Evolutionary conservation across 371 early-diverging fungal species (phyloP).

Genomic region (Lichtheimia ramosa): DNA sequence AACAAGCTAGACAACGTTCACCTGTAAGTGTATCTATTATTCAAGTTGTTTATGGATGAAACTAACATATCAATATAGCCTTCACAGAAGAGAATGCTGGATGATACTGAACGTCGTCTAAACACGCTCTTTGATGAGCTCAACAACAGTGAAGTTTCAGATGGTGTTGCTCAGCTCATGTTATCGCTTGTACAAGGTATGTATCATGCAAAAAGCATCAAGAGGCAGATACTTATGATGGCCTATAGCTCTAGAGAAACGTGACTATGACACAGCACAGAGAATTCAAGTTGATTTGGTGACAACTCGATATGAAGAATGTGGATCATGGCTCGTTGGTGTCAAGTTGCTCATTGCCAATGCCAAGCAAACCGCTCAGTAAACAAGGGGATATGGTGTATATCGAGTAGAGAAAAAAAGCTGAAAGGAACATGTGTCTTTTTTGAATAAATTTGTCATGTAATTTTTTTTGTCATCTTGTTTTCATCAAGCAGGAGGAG

Average conservation of each 20-base stretch:
- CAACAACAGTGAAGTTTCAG: conserved; percentile 67
- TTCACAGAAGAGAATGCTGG: conserved; percentile 66
- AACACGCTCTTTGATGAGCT: conserved; percentile 73
- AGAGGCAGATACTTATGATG: not conserved
- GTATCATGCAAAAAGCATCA: not conserved
- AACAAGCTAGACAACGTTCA: conserved; percentile 49
- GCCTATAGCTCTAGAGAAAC: conserved; percentile 14
- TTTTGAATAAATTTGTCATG: too few species aligned
- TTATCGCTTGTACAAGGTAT: conserved; percentile 58
- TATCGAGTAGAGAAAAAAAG: too few species aligned
- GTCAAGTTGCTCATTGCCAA: conserved; percentile 21
- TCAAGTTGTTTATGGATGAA: not conserved
- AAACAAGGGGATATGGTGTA: not conserved
- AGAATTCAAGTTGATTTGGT: conserved; percentile 23
- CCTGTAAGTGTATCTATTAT: conserved; percentile 37
- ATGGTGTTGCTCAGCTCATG: conserved; percentile 56
- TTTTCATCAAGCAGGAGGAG: too few species aligned
- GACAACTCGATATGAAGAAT: conserved; percentile 22
- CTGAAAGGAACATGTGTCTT: too few species aligned
- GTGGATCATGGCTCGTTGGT: conserved; percentile 26
- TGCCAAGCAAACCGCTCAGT: conserved; percentile 18
- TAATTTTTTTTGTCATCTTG: too few species aligned
- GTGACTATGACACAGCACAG: conserved; percentile 21
- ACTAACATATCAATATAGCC: conserved; percentile 34
- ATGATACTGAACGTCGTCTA: conserved; percentile 76